Evolutionary conservation across 2,329 filamentous ascomycete species (phyloP).

Genomic region (Colletotrichum abscissum): DNA sequence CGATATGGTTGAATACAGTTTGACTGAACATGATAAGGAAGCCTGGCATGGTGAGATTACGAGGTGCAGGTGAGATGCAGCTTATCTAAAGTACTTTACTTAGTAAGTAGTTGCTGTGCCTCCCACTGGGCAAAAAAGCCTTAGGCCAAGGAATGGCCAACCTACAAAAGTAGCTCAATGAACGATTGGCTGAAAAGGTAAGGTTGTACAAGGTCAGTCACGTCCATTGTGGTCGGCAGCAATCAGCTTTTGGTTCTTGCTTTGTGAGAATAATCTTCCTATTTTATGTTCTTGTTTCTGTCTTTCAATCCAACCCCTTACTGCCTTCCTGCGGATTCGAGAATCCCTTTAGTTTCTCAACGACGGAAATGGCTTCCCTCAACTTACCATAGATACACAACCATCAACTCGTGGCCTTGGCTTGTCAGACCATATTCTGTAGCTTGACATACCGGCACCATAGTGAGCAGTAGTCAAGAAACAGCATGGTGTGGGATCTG

Average conservation of each 20-base stretch:
- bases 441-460: background rate
- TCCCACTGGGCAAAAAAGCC: no score
- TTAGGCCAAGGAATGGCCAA: background rate
- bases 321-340: background rate
- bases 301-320: background rate
- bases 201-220: background rate
- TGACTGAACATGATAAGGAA: background rate
- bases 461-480: no score
- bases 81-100: no score
- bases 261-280: background rate
- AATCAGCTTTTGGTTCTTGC: background rate
- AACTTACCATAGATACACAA: no score
- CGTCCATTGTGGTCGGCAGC: background rate
- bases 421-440: background rate
- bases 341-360: background rate
- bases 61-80: no score
- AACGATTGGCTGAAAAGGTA: background rate
- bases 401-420: background rate
- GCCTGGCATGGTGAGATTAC: background rate
- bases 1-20: no score
- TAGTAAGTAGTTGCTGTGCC: background rate
- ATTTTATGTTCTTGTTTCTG: background rate
- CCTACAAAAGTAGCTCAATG: background rate
- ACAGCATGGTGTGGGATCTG: background rate
- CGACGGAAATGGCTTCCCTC: background rate